Base-by-base conservation (phyloP, 2,329 filamentous ascomycete genomes). In the Penicillium janthinellum region DNA sequence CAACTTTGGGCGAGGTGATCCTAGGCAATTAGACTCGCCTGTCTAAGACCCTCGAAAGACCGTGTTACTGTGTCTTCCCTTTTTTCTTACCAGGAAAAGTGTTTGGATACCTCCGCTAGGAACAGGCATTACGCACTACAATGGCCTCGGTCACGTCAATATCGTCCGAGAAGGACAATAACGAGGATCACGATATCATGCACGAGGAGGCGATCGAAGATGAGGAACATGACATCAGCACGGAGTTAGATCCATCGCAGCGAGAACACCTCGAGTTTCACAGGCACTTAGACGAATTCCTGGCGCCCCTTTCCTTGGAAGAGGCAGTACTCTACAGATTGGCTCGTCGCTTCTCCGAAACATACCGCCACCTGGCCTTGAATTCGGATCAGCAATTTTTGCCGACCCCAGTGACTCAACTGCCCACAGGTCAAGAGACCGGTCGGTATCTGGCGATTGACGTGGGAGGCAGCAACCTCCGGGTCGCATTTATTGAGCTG, bases 391-490 rank as follows among this genome's bases (percentile, higher is more conserved):
- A 81, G 64, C 79, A 81, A 62, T 81, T 81, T 59, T 65, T 81
- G 34, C 79, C 79, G 15, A 81, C 79, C 0, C 79, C 79, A 0
- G 78, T 81, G 20, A 81, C 79, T 20, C 73, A 74, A 59, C 66
- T 81, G 34, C 79, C 79, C 12, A 82, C 78, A 0, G 83, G 83
- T 17, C 75, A 79, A 63, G 83, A 85, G 67, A 82, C 80, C 5
- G 83, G 83, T 41, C 81, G 78, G 28, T 85, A 84, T 64, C 66
- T 85, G 53, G 82, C 82, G 49, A 84, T 86, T 56, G 83, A 86
- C 70, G 82, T 86, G 38, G 83, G 83, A 47, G 83, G 83, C 5
- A 83, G 80, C 56, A 85, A 85, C 62, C 73, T 86, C 45, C 77
- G 83, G 60, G 83, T 84, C 20, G 83, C 82, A 3, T 84, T 85